Base-by-base conservation (phyloP, 2,329 filamentous ascomycete genomes). In the Aspergillus sp. region DNA sequence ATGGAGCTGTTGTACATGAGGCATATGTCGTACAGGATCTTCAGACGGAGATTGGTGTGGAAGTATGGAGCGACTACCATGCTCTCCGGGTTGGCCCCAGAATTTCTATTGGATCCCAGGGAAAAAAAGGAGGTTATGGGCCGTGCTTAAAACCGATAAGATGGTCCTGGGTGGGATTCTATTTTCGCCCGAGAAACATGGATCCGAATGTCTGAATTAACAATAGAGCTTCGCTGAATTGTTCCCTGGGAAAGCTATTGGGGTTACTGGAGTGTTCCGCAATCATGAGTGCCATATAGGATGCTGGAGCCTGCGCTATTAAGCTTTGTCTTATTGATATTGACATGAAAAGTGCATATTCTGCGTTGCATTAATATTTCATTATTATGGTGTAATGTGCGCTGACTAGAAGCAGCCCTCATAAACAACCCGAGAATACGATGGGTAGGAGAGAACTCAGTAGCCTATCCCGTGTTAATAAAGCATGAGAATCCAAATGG, bases 381-480 rank as follows among this genome's bases (percentile, higher is more conserved):
- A 15, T 37, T 37, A 37, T 37, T 15, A 37, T 37, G 3, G 34
- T 37, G 15, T n/a, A n/a, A 8, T 44, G 17, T 13, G 17, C 41
- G 1, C 13, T 7, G 22, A 9, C 17, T 44, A 24, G 17, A 22
- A 19, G 12, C 12, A 20, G 33, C 27, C 12, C 20, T 34, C 27
- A 17, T 20, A 49, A 15, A 49, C 20, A 12, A 37, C 19, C 33
- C 30, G 13, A 41, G 8, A 41, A 19, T 27, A 13, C 5, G 37
- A 42, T 24, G 15, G 20, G n/a, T 37, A 27, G 19, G 11, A 20
- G 7, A 30, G n/a, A 34, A 6, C 39, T 57, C 19, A 57, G n/a
- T 57, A 57, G 11, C 56, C 56, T 57, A 15, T n/a, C 15, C 9
- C 9, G 41, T 12, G 37, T 57, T 44, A 57, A 39, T 24, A 12